These are phyloP conservation scores for Lotmaria passim DNA, from an alignment of 208 protist genomes.

Conservation along the genomic window DNA sequence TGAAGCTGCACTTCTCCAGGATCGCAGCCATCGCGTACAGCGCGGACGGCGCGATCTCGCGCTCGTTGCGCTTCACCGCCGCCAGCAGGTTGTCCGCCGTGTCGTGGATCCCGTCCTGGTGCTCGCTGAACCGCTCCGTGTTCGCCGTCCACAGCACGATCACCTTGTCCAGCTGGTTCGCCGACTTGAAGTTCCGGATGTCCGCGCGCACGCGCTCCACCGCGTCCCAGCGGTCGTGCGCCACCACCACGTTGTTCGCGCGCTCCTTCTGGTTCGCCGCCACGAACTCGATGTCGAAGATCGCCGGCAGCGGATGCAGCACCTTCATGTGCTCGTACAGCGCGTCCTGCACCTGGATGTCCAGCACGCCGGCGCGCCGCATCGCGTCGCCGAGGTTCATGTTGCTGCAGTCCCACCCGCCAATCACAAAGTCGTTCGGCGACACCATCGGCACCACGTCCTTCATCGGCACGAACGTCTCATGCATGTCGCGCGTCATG, in stretches of 20 bases:
- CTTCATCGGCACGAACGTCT: constrained; percentile 95
- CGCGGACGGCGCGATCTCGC: constrained; percentile 96
- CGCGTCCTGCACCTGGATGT: constrained; percentile 92
- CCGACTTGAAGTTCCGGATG: constrained; percentile 92
- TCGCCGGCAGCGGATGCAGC: constrained; percentile 93
- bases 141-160: constrained; percentile 99
- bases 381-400: constrained; percentile 95
- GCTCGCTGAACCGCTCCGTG: constrained; percentile 97
- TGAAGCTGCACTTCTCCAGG: constrained; percentile 96
- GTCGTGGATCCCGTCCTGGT: constrained; percentile 94
- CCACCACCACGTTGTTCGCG: constrained; percentile 96
- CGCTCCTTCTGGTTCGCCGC: constrained; percentile 97
- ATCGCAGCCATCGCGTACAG: constrained; percentile 97
- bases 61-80: constrained; percentile 85
- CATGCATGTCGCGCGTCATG: constrained; percentile 78
- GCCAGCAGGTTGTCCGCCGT: constrained; percentile 95
- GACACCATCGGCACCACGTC: constrained; percentile 96
- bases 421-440: constrained; percentile 97
- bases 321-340: constrained; percentile 87
- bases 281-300: constrained; percentile 98
- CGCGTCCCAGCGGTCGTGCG: constrained; percentile 92
- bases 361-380: constrained; percentile 94
- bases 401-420: constrained; percentile 98
- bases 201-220: constrained; percentile 95
- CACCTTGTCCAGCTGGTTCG: constrained; percentile 95